These are phyloP conservation scores for Citrus hindsii DNA, from an alignment of 345 rosid species.

Conservation along the genomic window DNA sequence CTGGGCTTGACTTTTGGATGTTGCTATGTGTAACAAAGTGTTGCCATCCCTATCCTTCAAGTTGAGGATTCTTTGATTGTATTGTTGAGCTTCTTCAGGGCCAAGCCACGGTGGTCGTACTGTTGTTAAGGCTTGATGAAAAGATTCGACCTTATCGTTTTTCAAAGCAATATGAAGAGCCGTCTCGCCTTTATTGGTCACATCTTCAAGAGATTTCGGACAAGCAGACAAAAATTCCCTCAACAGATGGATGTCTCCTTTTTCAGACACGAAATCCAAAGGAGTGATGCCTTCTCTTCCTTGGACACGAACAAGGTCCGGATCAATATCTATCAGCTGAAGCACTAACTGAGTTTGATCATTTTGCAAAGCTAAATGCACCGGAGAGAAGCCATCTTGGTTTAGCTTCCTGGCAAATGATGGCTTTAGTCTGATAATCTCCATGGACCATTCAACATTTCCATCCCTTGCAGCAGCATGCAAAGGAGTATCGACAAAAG, in stretches of 20 bases:
- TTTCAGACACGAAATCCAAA: background rate
- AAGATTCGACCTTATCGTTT: background rate
- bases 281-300: slow-evolving; percentile 23
- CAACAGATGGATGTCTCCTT: background rate
- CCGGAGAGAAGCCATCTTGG: slow-evolving; percentile 22
- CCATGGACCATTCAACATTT: too few relatives aligned
- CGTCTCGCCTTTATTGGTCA: slow-evolving; percentile 2
- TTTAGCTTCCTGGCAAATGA: slow-evolving; percentile 32
- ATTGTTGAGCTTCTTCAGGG: slow-evolving; percentile 1
- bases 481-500: too few relatives aligned
- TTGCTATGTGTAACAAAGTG: slow-evolving; percentile 6
- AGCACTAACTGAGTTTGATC: slow-evolving; percentile 1
- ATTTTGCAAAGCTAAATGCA: slow-evolving; percentile 28
- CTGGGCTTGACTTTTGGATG: background rate
- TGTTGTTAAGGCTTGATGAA: background rate
- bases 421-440: slow-evolving; percentile 25
- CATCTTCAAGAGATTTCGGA: slow-evolving; percentile 21
- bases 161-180: slow-evolving; percentile 22
- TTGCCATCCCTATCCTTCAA: slow-evolving; percentile 20
- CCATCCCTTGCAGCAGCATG: too few relatives aligned
- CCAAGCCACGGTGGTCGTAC: background rate
- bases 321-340: background rate
- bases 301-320: slow-evolving; percentile 13
- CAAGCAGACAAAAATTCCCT: background rate
- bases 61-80: slow-evolving; percentile 2